Conservation (phyloP, 2,329 filamentous ascomycete genomes). For the Fusarium devonianum region DNA sequence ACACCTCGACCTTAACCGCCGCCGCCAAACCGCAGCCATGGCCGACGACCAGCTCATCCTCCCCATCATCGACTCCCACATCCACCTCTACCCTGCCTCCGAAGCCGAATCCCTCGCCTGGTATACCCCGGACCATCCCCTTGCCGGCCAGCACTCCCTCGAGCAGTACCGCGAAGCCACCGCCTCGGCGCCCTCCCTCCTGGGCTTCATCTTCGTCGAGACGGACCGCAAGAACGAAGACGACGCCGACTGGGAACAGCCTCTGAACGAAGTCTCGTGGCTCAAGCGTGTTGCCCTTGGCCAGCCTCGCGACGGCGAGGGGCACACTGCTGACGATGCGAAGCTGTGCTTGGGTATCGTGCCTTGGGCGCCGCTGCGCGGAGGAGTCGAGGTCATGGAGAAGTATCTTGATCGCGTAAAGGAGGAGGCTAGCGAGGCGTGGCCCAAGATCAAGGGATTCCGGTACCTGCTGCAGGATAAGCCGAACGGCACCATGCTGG, state of each 20-base stretch:
- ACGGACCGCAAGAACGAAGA: constrained; percentile 75
- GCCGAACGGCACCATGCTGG: constrained; percentile 69
- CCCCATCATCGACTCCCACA: constrained; percentile 86
- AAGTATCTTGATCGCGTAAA: constrained; percentile 70
- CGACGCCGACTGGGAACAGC: constrained; percentile 65
- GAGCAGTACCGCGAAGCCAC: constrained; percentile 65
- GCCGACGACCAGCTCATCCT: constrained; percentile 51
- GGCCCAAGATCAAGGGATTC: constrained; percentile 77
- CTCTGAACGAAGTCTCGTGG: constrained; percentile 76
- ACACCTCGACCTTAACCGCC: not conserved
- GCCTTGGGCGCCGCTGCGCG: constrained; percentile 84
- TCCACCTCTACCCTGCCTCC: constrained; percentile 81
- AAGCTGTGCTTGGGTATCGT: constrained; percentile 73
- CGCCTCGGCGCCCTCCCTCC: constrained; percentile 53
- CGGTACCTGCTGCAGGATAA: constrained; percentile 85
- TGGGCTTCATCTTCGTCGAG: constrained; percentile 84
- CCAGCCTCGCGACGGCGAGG: constrained; percentile 62
- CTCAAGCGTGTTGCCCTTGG: constrained; percentile 72
- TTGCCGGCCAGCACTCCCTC: constrained; percentile 70
- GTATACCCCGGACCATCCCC: constrained; percentile 65
- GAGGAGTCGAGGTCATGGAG: constrained; percentile 65
- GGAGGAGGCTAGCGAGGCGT: constrained; percentile 68
- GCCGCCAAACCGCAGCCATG: constrained; percentile 45
- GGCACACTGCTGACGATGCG: constrained; percentile 56
- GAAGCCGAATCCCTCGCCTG: constrained; percentile 74